Evolutionary conservation across 495 filamentous ascomycete genomes (phyloP).

Genomic region (Darksidea phi): DNA sequence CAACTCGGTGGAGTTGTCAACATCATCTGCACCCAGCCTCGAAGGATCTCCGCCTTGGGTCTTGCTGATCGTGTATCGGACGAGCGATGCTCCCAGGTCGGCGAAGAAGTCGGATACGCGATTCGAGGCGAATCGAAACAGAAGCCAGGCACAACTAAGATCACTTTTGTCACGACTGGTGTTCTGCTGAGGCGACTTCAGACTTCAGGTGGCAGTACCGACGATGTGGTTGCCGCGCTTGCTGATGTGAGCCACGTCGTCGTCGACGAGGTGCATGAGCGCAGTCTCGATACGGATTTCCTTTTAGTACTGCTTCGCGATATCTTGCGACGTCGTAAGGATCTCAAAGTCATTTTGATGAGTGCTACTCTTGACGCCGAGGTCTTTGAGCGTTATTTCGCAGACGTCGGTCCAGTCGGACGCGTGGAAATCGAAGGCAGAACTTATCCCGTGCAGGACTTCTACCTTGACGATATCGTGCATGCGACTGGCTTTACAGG

Average conservation of each 20-base stretch:
- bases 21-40: constrained; percentile 93
- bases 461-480: constrained; percentile 87
- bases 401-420: constrained; percentile 63
- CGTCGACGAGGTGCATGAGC: constrained; percentile 96
- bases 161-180: constrained; percentile 95
- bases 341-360: constrained; percentile 95
- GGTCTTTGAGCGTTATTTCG: constrained; percentile 84
- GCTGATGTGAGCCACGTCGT: constrained; percentile 92
- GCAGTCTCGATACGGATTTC: constrained; percentile 93
- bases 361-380: constrained; percentile 91
- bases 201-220: constrained; percentile 73
- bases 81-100: constrained; percentile 77
- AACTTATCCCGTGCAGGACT: constrained; percentile 86
- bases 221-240: constrained; percentile 69
- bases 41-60: constrained; percentile 90
- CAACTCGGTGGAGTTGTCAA: constrained; percentile 75
- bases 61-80: constrained; percentile 92
- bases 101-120: constrained; percentile 89
- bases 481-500: constrained; percentile 68
- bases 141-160: constrained; percentile 68
- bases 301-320: constrained; percentile 84
- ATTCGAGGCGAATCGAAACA: constrained; percentile 87
- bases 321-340: constrained; percentile 70
- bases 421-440: constrained; percentile 82
- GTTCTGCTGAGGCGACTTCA: constrained; percentile 89